A percentile compares a stretch with the other conserved stretches of the same genome.
Conservation (phyloP, 2,329 filamentous ascomycete species). For the Pseudocercospora ulei region DNA sequence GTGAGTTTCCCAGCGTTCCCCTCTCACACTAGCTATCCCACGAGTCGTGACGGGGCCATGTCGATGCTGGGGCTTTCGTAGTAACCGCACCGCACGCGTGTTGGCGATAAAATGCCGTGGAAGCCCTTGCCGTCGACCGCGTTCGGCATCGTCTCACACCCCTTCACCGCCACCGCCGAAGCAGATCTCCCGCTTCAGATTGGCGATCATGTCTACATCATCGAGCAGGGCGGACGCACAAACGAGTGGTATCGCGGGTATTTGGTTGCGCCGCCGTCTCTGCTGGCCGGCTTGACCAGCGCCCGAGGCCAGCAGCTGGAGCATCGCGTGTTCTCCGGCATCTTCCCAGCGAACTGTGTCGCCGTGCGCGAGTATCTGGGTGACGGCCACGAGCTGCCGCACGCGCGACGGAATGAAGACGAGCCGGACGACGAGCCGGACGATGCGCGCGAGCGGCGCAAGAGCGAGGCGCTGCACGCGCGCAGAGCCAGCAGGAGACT, state of each 20-base stretch:
- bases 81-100: no score
- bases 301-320: constrained; percentile 88
- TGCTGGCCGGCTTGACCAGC: constrained; percentile 83
- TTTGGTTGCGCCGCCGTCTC: constrained; percentile 81
- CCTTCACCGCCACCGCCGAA: constrained; percentile 75
- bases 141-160: constrained; percentile 92
- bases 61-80: neutral
- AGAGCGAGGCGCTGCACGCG: constrained; percentile 28
- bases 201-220: constrained; percentile 96
- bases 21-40: neutral
- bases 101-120: no score
- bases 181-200: constrained; percentile 94
- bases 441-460: constrained; percentile 21
- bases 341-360: constrained; percentile 89
- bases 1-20: neutral
- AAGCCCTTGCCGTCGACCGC: constrained; percentile 51
- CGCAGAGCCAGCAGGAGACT: constrained; percentile 28
- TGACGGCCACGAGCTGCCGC: constrained; percentile 39
- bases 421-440: constrained; percentile 36
- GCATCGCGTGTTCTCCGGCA: constrained; percentile 94
- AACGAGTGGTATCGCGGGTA: constrained; percentile 93
- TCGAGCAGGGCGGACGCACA: constrained; percentile 79
- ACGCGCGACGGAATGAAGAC: constrained; percentile 28
- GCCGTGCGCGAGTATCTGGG: constrained; percentile 88
- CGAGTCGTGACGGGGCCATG: constrained; percentile 3